Evolutionary conservation across 805 yeast genomes (phyloP), one percentile per base, ranked within the genome.

Genomic region (Saccharomyces mikatae): DNA sequence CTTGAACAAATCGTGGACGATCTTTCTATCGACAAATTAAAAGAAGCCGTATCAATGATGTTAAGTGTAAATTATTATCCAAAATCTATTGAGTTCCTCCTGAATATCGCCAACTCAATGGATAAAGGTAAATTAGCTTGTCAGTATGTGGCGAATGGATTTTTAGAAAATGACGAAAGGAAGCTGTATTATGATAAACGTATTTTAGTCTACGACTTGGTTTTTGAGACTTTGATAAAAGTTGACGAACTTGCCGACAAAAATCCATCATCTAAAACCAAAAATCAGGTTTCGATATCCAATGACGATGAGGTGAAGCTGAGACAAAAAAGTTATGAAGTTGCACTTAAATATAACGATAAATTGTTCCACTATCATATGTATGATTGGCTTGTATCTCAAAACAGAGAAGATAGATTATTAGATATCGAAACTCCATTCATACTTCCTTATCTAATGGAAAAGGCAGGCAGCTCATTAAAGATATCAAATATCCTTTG

Each of bases 301-400:
- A 65, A 65, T 50, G 74, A 70, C 3, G 65, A 73, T 44, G 84
- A 81, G 52, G 77, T 79, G 58, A 59, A 62, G 56, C 69, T 86
- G 27, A 79, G 95, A 60, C 88, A 87, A 61, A 76, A 81, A 46
- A 81, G 94, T 31, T 91, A 91, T 67, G 78, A 80, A 8, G 77
- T 85, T 17, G 88, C 94, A 54, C 82, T 90, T 62, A 79, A 80
- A 17, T 84, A 84, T 52, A 76, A 80, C 48, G 98, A 94, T 66
- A 87, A 85, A 63, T 69, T 83, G n/a, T 94, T 94, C 78, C 99
- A 94, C 60, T 89, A 84, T 71, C 87, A 88, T 59, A 80, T 94
- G 59, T 94, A 94, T 69, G 92, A 89, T 67, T 94, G 98, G 97
- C 84, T 89, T 61, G 84, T 89, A 32, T 72, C 77, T 47, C 88